Conservation (phyloP, 2,329 filamentous ascomycete genomes). For the Colletotrichum salicis region DNA sequence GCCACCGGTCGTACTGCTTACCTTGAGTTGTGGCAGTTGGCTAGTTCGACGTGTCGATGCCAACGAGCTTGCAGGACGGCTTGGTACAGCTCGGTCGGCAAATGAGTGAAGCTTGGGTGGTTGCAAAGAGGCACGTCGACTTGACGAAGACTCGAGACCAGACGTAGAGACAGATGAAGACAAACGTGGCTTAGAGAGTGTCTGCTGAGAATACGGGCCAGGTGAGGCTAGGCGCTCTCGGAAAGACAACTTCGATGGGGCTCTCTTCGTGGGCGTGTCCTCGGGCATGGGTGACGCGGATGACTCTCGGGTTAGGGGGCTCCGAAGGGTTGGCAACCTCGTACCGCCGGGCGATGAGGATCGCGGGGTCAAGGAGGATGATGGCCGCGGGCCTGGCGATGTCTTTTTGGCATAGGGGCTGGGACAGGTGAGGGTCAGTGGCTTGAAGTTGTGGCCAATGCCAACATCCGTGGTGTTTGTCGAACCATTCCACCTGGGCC, state of each 20-base stretch:
- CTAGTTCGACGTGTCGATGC: constrained; percentile 62
- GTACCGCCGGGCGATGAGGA: constrained; percentile 52
- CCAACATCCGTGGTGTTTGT: constrained; percentile 72
- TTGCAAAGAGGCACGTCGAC: constrained; percentile 65
- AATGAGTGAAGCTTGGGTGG: constrained; percentile 51
- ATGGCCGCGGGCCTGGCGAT: constrained; percentile 52
- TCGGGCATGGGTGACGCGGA: constrained; percentile 61
- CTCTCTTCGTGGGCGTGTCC: constrained; percentile 56
- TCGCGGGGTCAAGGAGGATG: constrained; percentile 54
- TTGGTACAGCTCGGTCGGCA: constrained; percentile 43
- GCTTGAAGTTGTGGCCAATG: constrained; percentile 75
- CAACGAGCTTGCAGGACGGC: constrained; percentile 68
- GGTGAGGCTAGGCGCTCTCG: constrained; percentile 64
- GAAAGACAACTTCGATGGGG: constrained; percentile 60
- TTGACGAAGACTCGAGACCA: constrained; percentile 45
- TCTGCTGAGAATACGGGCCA: constrained; percentile 59
- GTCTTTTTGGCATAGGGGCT: constrained; percentile 64
- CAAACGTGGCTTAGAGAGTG: constrained; percentile 57
- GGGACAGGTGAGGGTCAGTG: constrained; percentile 68
- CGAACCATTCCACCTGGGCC: constrained; percentile 79
- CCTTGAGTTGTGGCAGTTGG: constrained; percentile 61
- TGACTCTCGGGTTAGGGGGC: constrained; percentile 55
- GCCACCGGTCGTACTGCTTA: constrained; percentile 50
- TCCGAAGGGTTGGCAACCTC: constrained; percentile 61
- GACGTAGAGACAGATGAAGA: constrained; percentile 56